Evolutionary conservation across 495 filamentous ascomycete species (phyloP).

Genomic region (Corynascus novoguineensis): DNA sequence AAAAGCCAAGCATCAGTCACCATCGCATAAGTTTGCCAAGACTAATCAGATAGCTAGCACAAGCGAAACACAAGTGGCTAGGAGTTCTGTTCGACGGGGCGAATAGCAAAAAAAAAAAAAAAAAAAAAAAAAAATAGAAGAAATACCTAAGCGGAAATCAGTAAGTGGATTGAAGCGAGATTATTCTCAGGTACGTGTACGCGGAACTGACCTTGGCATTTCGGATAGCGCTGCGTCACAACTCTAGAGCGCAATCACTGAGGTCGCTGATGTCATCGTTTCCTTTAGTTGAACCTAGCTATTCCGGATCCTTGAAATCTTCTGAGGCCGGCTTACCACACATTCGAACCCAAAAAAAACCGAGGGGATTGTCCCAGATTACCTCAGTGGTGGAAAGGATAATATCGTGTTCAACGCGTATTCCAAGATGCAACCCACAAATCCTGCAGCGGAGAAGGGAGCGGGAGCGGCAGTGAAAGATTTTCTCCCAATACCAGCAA

Average conservation of each 20-base stretch:
- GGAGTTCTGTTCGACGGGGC: no score
- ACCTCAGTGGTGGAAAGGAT: no score
- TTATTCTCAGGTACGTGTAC: no score
- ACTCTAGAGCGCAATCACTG: background rate
- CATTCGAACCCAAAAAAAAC: background rate
- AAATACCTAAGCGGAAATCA: no score
- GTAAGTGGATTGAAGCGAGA: no score
- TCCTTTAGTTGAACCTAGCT: no score
- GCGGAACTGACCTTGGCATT: background rate
- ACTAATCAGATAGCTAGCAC: no score
- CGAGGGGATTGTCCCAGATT: background rate
- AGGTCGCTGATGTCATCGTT: constrained; percentile 28
- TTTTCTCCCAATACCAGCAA: constrained; percentile 33
- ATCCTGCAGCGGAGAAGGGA: constrained; percentile 7
- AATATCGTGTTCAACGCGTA: background rate
- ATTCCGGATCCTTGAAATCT: background rate
- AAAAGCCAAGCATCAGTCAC: no score
- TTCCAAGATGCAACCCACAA: background rate
- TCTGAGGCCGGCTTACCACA: background rate
- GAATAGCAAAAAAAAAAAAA: no score
- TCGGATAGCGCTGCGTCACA: constrained; percentile 10
- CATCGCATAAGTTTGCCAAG: no score
- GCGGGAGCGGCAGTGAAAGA: constrained; percentile 27
- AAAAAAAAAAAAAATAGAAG: no score
- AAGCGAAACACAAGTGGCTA: no score